Evolutionary conservation across 805 yeast genomes (phyloP).

Genomic region (Kodamaea lidongshanica): DNA sequence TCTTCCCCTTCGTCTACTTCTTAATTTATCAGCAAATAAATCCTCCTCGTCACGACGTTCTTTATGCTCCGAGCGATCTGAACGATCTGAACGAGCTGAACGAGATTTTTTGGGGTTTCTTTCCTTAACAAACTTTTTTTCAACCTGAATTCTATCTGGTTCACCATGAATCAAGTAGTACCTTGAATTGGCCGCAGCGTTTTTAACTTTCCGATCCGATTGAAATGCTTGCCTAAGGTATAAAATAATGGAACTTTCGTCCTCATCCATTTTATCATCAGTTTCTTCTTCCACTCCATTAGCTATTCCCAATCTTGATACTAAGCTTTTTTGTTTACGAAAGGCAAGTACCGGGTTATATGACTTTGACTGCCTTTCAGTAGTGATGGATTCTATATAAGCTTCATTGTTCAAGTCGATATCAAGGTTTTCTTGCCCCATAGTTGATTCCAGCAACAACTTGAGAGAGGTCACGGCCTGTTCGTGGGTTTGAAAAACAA

Average conservation of each 20-base stretch:
- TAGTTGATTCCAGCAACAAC: constrained; percentile 12
- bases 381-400: constrained; percentile 21
- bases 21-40: constrained; percentile 18
- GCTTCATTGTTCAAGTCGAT: constrained; percentile 8
- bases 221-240: constrained; percentile 45
- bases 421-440: constrained; percentile 2
- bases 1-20: constrained; percentile 4
- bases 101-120: constrained; percentile 4
- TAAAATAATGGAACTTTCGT: constrained; percentile 31
- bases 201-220: constrained; percentile 51
- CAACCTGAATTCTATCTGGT: constrained; percentile 43
- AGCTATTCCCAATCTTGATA: constrained; percentile 21
- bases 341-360: constrained; percentile 32
- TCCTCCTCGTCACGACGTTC: constrained; percentile 16
- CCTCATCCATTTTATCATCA: constrained; percentile 32
- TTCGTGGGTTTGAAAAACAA: constrained; percentile 45
- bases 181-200: constrained; percentile 53
- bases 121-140: constrained; percentile 8
- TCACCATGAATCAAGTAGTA: constrained; percentile 69
- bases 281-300: constrained; percentile 10
- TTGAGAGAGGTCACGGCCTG: constrained; percentile 35
- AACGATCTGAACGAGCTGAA: constrained; percentile 7
- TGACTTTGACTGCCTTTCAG: constrained; percentile 37
- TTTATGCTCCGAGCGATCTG: constrained; percentile 1
- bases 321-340: constrained; percentile 25